These are phyloP conservation scores for Paspalum notatum DNA, from an alignment of 176 grass and related monocot genomes.

Conservation along the genomic window DNA sequence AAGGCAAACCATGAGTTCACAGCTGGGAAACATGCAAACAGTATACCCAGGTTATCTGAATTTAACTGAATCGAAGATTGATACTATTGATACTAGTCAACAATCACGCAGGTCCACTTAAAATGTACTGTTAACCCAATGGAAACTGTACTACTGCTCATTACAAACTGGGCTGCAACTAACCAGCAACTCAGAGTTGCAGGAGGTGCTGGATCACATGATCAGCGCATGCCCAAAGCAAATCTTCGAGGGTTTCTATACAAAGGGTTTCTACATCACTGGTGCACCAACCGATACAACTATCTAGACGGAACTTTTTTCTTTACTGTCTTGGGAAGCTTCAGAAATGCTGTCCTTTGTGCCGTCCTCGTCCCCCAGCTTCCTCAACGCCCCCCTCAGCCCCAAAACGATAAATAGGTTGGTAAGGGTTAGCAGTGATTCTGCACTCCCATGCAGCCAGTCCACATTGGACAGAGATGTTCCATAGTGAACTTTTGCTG, in stretches of 20 bases:
- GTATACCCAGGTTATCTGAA: neutral
- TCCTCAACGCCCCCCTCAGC: constrained; percentile 70
- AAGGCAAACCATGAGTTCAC: neutral
- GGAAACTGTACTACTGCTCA: neutral
- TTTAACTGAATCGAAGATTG: constrained; percentile 4
- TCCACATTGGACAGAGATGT: constrained; percentile 86
- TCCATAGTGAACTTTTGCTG: constrained; percentile 89
- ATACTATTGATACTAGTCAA: neutral
- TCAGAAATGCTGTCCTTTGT: constrained; percentile 41
- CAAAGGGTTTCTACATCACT: neutral
- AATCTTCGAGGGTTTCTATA: neutral
- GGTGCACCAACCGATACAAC: constrained; percentile 15
- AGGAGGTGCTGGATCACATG: neutral
- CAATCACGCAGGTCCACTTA: neutral
- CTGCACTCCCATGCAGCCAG: constrained; percentile 76
- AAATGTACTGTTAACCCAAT: neutral
- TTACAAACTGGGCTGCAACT: neutral
- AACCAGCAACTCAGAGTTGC: neutral
- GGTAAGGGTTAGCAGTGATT: constrained; percentile 88
- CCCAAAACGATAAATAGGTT: constrained; percentile 86
- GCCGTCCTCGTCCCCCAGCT: constrained; percentile 58
- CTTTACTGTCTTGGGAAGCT: constrained; percentile 55
- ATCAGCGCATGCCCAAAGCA: neutral
- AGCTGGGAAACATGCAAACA: neutral
- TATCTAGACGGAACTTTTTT: constrained; percentile 67